These are phyloP conservation scores for Flaveria bidentis DNA, from an alignment of 129 eudicot species.

Conservation along the genomic window DNA sequence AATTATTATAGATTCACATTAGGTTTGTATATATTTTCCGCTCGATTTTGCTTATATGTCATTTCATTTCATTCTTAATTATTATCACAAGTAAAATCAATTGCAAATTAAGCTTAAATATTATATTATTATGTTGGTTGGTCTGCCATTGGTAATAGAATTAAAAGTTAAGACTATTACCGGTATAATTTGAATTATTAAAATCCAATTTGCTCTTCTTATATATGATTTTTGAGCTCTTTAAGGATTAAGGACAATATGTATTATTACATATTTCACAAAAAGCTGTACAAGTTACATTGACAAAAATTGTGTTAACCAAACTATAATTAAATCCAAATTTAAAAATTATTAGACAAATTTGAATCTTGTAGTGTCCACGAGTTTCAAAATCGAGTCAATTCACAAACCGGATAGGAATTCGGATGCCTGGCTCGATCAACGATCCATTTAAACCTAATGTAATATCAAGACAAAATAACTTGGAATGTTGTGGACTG, in stretches of 20 bases:
- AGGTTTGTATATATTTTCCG: no score
- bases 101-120: no score
- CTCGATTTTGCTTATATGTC: no score
- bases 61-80: no score
- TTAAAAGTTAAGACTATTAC: no score
- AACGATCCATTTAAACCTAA: background rate
- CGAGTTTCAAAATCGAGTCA: background rate
- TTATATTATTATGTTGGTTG: no score
- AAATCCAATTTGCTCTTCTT: no score
- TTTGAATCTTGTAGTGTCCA: background rate
- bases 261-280: background rate
- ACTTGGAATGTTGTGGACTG: slow-evolving; percentile 5
- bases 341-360: background rate
- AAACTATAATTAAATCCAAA: background rate
- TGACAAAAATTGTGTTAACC: background rate
- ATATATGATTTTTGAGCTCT: no score
- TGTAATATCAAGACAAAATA: background rate
- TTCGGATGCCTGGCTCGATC: background rate
- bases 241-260: background rate
- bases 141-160: no score
- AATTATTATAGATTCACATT: no score
- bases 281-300: background rate
- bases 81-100: no score
- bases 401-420: background rate
- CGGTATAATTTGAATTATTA: no score